These are phyloP conservation scores for Parastagonospora nodorum DNA, from an alignment of 2,329 filamentous ascomycete genomes.

Conservation along the genomic window DNA sequence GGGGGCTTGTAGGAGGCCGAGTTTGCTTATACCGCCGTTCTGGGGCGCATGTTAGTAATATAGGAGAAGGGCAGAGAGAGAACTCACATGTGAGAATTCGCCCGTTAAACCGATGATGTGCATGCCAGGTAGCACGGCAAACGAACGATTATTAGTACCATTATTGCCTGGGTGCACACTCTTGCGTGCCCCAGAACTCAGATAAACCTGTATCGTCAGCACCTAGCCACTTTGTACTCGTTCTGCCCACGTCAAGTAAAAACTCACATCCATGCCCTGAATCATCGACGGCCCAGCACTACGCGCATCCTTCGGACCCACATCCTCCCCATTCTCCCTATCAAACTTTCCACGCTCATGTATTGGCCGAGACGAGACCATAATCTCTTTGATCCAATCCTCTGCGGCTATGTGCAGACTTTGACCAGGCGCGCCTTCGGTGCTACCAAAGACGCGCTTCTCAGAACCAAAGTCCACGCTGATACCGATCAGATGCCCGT, in stretches of 20 bases:
- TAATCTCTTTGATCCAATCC: conserved; percentile 17
- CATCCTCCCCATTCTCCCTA: not conserved
- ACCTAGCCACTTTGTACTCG: not conserved
- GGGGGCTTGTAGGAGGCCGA: conserved; percentile 17
- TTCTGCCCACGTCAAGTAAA: not conserved
- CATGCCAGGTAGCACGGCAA: conserved; percentile 8
- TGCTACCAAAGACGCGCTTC: conserved; percentile 13
- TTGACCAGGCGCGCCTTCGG: not conserved
- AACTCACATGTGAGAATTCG: conserved; percentile 7
- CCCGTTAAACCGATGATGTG: conserved; percentile 15
- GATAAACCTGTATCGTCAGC: not conserved
- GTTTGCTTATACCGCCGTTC: conserved; percentile 12
- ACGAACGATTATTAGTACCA: not conserved
- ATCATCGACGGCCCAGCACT: not conserved
- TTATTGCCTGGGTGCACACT: not conserved
- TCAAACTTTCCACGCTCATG: not conserved
- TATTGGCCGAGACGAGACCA: not conserved
- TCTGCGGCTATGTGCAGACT: conserved; percentile 7
- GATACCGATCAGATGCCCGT: conserved; percentile 12
- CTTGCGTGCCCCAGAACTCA: conserved; percentile 4
- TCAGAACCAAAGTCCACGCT: conserved; percentile 9
- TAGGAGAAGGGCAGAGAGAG: not conserved
- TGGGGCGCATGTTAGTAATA: not conserved
- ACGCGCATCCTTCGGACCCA: not conserved
- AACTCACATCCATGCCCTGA: conserved; percentile 1